Evolutionary conservation across 2,329 filamentous ascomycete genomes (phyloP), one percentile per base, ranked within the genome.

Genomic region (Mycosphaerelloides madeirae): DNA sequence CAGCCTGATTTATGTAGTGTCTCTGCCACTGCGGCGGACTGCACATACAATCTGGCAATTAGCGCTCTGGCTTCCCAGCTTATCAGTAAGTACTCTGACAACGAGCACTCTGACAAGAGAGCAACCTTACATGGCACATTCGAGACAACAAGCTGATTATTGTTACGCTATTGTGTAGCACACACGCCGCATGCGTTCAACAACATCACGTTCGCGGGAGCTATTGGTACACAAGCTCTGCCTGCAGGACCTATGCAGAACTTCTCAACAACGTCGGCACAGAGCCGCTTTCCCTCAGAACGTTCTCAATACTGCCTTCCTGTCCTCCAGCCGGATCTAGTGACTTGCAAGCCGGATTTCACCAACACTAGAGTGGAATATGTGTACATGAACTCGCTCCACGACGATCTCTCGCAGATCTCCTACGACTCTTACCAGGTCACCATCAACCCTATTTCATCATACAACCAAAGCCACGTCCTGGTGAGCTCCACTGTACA

Each of bases 181-280:
- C 41, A 44, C 16, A 44, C 41, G 12, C 41, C 41, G 8, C 33
- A 38, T 25, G 33, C 34, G 2, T 38, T 44, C 19, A 28, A 31
- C 16, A 44, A 44, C 16, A 29, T 44, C 15, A 44, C 34, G 11
- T 44, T 44, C 28, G 38, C 34, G n/a, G 41, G 41, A 15, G 22
- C 41, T 12, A 35, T 6, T 6, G 41, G 41, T 5, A 38, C 41
- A 2, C 34, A 29, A 13, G 34, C 33, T 13, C 19, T 44, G 12
- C 41, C 41, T 15, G 34, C 38, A 6, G 34, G 34, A 7, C 34
- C 34, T 14, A 38, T 38, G 33, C 31, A 18, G 14, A 16, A 29
- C 25, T 44, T 38, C 14, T 33, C 41, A 7, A 29, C 18, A 11
- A 34, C 31, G 12, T 20, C 41, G 13, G n/a, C 32, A 6, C 13